These are phyloP conservation scores for Elsinoe ampelina DNA, from an alignment of 2,329 filamentous ascomycete species.

Conservation along the genomic window DNA sequence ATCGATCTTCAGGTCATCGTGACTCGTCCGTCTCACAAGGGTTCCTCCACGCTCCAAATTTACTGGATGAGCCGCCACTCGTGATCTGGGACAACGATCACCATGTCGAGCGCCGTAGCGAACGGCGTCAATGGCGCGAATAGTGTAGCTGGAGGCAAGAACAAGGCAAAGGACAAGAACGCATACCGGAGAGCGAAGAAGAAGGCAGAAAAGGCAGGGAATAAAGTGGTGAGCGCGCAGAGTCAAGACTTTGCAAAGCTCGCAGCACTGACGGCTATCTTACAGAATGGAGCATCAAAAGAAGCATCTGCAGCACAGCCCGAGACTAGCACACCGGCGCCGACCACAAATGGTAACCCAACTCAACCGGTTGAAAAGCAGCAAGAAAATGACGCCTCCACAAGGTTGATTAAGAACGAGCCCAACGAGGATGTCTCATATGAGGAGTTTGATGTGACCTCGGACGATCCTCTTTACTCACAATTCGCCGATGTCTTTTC, in stretches of 20 bases:
- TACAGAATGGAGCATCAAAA: neutral
- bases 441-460: slow-evolving; percentile 21
- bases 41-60: neutral
- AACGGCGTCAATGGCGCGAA: slow-evolving; percentile 3
- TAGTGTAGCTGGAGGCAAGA: neutral
- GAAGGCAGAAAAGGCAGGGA: slow-evolving; percentile 4
- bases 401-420: slow-evolving; percentile 9
- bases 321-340: neutral
- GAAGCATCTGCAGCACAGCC: neutral
- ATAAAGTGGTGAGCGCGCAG: neutral
- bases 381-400: slow-evolving; percentile 5
- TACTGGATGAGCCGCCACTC: neutral
- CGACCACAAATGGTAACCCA: slow-evolving; percentile 5
- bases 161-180: slow-evolving; percentile 5
- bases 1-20: too few relatives aligned
- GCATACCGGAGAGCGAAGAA: slow-evolving; percentile 10
- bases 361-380: neutral
- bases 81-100: neutral
- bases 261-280: neutral
- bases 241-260: neutral
- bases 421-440: slow-evolving; percentile 21
- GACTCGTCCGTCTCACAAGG: too few relatives aligned
- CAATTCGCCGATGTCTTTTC: slow-evolving; percentile 76
- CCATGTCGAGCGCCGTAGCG: slow-evolving; percentile 10
- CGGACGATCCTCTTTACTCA: slow-evolving; percentile 62